Base-by-base conservation (phyloP, 176 grass and related monocot species). In the Aegilops speltoides region DNA sequence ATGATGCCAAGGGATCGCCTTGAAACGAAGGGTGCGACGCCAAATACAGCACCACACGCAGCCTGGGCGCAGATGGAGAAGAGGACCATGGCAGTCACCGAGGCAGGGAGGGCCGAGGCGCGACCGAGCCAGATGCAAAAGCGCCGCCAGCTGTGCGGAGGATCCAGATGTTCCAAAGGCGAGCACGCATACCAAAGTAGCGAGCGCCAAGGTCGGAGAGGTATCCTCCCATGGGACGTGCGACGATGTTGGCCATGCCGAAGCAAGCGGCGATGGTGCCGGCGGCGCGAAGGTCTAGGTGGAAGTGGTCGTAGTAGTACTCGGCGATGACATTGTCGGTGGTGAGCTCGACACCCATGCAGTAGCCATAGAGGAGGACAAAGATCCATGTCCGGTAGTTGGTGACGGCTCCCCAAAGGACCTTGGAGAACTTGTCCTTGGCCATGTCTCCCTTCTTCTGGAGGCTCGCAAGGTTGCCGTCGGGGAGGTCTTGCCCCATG, bases 301-400 rank as follows among this genome's bases (percentile, higher is more conserved):
- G 75, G 81, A 97, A 97, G 7, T 36, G 87, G 59, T 97, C 95
- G 74, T 84, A 97, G 87, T 73, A 90, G 85, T 97, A 97, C 84
- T 97, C 95, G 8, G 92, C 90, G 77, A 97, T 97, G 64, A 97
- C 90, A 37, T 97, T 97, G 82, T 95, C 91, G 10, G 92, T 97
- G 36, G 92, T 97, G 19, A 97, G 88, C 91, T 97, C 90, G 9
- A 97, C 95, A 7, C 95, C 95, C 95, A 97, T 97, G 82, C 40
- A 83, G 62, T 97, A 97, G 14, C 95, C 95, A 40, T 97, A 97
- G 28, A 97, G 81, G 4, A 97, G 82, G 5, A 93, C 95, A 20
- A 97, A 95, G 71, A 95, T 84, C 95, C 95, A 95, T 0, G 95
- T 97, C 1, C 95, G 73, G 69, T 97, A 97, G 85, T 97, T 97